Evolutionary conservation across 2,329 filamentous ascomycete genomes (phyloP).

Genomic region (Colletotrichum somersetense): DNA sequence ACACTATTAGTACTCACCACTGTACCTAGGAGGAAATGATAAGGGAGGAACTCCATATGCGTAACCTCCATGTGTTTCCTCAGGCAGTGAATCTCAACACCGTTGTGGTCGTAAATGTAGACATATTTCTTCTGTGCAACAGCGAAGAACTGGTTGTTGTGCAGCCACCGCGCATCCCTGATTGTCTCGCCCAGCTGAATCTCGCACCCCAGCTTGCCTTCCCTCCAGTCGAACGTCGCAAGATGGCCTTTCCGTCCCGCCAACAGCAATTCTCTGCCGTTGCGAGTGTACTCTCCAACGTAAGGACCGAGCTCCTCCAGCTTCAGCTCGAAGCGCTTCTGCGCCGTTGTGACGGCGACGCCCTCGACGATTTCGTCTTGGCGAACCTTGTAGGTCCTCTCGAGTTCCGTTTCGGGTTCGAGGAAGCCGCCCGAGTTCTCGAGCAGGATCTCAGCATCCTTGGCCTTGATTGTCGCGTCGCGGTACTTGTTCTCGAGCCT

Average conservation of each 20-base stretch:
- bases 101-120: slow-evolving; percentile 94
- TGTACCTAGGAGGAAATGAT: slow-evolving; percentile 93
- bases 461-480: slow-evolving; percentile 83
- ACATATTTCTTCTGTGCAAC: slow-evolving; percentile 96
- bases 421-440: slow-evolving; percentile 89
- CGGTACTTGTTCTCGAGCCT: slow-evolving; percentile 86
- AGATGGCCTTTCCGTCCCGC: slow-evolving; percentile 94
- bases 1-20: slow-evolving; percentile 68
- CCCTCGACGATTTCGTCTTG: slow-evolving; percentile 85
- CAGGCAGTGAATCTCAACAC: slow-evolving; percentile 92
- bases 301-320: slow-evolving; percentile 89
- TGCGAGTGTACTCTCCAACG: slow-evolving; percentile 87
- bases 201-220: slow-evolving; percentile 91
- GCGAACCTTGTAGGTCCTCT: slow-evolving; percentile 91
- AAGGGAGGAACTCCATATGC: slow-evolving; percentile 95
- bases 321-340: slow-evolving; percentile 93
- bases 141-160: slow-evolving; percentile 95
- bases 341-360: slow-evolving; percentile 85
- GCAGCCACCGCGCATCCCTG: slow-evolving; percentile 89
- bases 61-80: slow-evolving; percentile 91
- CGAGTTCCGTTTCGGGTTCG: slow-evolving; percentile 88
- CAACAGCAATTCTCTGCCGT: slow-evolving; percentile 86
- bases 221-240: slow-evolving; percentile 96
- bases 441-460: slow-evolving; percentile 94
- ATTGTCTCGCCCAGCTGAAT: slow-evolving; percentile 92